Percentiles rank a stretch among this genome's conserved stretches.
phyloP scores from a whole-genome alignment of 495 filamentous ascomycete genomes.

The Penicilliopsis zonata region DNA sequence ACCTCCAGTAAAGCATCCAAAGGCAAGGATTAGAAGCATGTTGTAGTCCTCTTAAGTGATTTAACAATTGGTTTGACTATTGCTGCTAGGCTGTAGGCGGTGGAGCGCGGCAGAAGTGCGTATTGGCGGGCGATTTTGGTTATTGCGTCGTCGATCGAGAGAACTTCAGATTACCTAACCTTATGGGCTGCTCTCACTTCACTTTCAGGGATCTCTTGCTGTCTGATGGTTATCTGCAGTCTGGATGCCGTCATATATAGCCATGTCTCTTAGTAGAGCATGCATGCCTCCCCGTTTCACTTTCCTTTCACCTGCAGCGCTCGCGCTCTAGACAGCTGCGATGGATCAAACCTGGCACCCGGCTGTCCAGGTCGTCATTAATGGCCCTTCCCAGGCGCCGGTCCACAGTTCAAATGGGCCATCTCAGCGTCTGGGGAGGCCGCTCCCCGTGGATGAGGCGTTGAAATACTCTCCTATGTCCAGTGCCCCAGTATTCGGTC shows the following conservation, averaged over 20 bases:
- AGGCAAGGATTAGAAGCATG: too few relatives aligned
- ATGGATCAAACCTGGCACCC: slow-evolving; percentile 33
- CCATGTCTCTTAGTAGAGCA: slow-evolving; percentile 42
- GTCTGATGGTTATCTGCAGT: not conserved
- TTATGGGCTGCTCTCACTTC: too few relatives aligned
- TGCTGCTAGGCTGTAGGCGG: slow-evolving; percentile 1
- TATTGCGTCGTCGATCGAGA: not conserved
- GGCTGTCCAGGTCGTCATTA: slow-evolving; percentile 34
- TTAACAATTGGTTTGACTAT: too few relatives aligned
- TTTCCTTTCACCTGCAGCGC: slow-evolving; percentile 6
- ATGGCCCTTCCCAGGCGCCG: slow-evolving; percentile 21
- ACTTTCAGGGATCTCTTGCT: not conserved
- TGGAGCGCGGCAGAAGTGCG: slow-evolving; percentile 1
- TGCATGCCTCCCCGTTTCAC: slow-evolving; percentile 27
- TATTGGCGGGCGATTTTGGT: not conserved
- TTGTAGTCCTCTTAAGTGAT: too few relatives aligned
- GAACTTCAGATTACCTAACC: not conserved
- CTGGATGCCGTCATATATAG: slow-evolving; percentile 8
- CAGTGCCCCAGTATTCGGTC: slow-evolving; percentile 74
- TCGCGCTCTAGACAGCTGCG: slow-evolving; percentile 7
- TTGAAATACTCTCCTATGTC: slow-evolving; percentile 86
- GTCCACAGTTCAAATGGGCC: slow-evolving; percentile 15
- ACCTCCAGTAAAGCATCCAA: too few relatives aligned
- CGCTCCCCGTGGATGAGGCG: slow-evolving; percentile 66
- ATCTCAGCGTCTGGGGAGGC: slow-evolving; percentile 20